These are phyloP conservation scores for Orbilia ellipsospora DNA, from an alignment of 2,329 filamentous ascomycete genomes.

Conservation along the genomic window DNA sequence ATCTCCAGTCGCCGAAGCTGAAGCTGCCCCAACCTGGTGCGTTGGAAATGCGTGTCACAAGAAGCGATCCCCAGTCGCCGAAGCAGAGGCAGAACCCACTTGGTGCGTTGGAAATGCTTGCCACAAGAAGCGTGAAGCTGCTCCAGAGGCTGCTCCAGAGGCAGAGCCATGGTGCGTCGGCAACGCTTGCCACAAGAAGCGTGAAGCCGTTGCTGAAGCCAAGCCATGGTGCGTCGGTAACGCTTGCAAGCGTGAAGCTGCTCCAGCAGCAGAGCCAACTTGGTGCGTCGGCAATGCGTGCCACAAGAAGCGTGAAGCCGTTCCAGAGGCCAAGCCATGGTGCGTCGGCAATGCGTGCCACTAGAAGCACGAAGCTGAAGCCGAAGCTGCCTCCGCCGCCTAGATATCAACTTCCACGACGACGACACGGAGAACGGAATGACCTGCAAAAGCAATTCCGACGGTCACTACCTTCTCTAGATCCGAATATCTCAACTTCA, in stretches of 20 bases:
- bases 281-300: conserved; percentile 41
- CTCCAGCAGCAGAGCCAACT: conserved; percentile 20
- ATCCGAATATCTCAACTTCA: conserved; percentile 2
- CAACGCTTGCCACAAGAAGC: conserved; percentile 24
- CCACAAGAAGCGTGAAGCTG: conserved; percentile 35
- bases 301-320: conserved; percentile 11
- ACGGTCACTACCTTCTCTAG: conserved; percentile 17
- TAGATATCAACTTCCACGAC: conserved; percentile 25
- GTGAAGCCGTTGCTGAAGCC: conserved; percentile 4
- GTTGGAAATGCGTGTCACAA: conserved; percentile 34
- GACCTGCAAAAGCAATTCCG: conserved; percentile 26
- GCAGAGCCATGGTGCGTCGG: conserved; percentile 29
- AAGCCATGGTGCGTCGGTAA: conserved; percentile 14
- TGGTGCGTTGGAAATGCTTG: conserved; percentile 23
- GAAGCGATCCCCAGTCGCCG: conserved; percentile 24
- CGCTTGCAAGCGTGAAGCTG: conserved; percentile 9
- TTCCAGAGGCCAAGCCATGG: conserved; percentile 4
- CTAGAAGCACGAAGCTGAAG: conserved; percentile 9
- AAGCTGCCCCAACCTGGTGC: conserved; percentile 16
- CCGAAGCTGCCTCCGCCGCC: conserved; percentile 6
- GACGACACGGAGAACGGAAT: conserved; percentile 29
- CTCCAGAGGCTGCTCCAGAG: background rate
- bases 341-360: conserved; percentile 3
- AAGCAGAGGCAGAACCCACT: conserved; percentile 4
- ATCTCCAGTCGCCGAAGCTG: background rate